phyloP scores from a whole-genome alignment of 441 rosid species.

The Dalechampia spathulata region DNA sequence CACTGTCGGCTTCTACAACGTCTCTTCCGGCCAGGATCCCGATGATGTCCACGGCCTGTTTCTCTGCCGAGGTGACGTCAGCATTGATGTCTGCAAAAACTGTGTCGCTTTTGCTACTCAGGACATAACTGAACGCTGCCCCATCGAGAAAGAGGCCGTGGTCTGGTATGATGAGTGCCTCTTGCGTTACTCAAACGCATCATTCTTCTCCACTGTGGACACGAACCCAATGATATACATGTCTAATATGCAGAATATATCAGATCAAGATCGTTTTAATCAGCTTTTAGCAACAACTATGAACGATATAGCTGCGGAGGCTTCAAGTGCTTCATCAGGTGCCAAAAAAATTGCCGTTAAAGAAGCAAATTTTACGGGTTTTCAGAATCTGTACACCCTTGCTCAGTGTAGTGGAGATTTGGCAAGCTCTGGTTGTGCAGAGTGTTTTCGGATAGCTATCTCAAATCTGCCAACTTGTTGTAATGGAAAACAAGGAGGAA shows the following conservation, averaged over 20 bases:
- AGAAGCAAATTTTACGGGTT: constrained; percentile 10
- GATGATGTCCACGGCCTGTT: constrained; percentile 21
- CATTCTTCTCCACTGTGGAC: background rate
- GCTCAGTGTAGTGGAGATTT: constrained; percentile 53
- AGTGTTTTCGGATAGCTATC: constrained; percentile 24
- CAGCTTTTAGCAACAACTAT: background rate
- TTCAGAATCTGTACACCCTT: constrained; percentile 23
- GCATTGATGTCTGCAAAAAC: constrained; percentile 9
- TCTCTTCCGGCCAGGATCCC: background rate
- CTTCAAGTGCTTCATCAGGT: background rate
- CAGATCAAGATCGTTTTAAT: background rate
- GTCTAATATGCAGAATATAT: background rate
- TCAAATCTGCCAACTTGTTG: constrained; percentile 9
- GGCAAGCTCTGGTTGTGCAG: constrained; percentile 19
- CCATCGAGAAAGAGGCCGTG: constrained; percentile 1
- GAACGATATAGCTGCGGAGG: constrained; percentile 7
- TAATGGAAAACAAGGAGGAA: constrained; percentile 12
- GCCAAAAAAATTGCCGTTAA: constrained; percentile 12
- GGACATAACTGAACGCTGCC: constrained; percentile 6
- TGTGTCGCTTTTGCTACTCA: constrained; percentile 15
- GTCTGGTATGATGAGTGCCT: constrained; percentile 17
- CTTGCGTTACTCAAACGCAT: constrained; percentile 19
- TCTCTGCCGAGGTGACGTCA: constrained; percentile 34
- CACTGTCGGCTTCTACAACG: constrained; percentile 14
- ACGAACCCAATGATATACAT: rapidly evolving